A percentile compares a stretch with the other conserved stretches of the same genome.
Evolutionary conservation across 176 grass and related monocot genomes (phyloP).

Genomic region (Lolium rigidum): DNA sequence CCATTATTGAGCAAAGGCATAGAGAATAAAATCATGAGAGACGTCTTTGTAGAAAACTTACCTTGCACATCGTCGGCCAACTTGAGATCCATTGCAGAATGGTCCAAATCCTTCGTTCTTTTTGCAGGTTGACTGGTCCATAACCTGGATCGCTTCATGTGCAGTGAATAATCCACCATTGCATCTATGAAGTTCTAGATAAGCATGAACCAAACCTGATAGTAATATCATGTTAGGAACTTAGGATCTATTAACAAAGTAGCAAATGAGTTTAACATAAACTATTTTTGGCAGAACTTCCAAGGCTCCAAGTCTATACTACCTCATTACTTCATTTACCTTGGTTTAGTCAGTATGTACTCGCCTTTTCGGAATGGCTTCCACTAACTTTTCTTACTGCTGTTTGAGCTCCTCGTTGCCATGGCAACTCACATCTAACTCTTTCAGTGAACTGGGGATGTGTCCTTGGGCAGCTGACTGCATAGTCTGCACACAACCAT

Average conservation of each 20-base stretch:
- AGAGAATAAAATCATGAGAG: not conserved
- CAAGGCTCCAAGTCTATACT: not conserved
- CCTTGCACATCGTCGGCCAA: too few species aligned
- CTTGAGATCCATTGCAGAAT: too few species aligned
- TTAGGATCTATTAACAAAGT: not conserved
- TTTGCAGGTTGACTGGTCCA: too few species aligned
- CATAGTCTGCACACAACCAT: not conserved
- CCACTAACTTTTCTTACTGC: not conserved
- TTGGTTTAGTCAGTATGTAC: not conserved
- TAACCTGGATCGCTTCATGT: not conserved
- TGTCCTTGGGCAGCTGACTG: not conserved
- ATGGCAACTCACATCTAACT: not conserved
- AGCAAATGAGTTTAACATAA: not conserved
- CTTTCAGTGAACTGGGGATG: not conserved
- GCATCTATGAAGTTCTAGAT: slow-evolving; percentile 70
- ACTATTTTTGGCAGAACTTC: not conserved
- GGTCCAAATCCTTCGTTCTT: not conserved
- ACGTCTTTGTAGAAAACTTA: not conserved
- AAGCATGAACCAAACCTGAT: slow-evolving; percentile 69
- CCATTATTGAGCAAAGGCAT: not conserved
- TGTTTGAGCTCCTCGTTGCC: not conserved
- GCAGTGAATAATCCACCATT: slow-evolving; percentile 85
- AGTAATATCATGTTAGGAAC: slow-evolving; percentile 28
- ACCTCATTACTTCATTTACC: not conserved
- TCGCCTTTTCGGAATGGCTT: not conserved